Base-by-base conservation (phyloP, 805 yeast genomes). In the Wickerhamiella sergipiensis region DNA sequence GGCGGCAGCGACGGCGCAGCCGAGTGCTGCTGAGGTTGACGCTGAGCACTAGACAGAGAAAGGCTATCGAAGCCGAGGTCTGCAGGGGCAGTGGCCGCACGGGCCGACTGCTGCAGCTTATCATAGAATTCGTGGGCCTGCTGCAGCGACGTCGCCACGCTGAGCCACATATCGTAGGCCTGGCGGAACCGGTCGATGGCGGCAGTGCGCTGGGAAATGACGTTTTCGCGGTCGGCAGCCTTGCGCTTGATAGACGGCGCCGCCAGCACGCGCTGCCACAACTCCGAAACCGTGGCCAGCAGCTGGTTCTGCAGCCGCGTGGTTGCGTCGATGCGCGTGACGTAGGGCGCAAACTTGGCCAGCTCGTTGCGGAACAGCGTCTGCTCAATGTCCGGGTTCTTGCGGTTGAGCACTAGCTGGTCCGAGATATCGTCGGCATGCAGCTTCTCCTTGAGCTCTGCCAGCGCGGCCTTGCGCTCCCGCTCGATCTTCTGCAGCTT, bases 391-490 rank as follows among this genome's bases (percentile, higher is more conserved):
- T 77, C 78, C 5, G 78, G 68, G 39, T 73, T 75, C 44, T 76
- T 73, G 53, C 76, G 78, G 61, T 85, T 82, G 56, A 81, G 69
- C 8, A 90, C 76, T 31, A 90, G 71, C 12, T 81, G 70, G 49
- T 82, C 80, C 0, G 95, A 82, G 47, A 88, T 86, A 62, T 90
- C 97, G 66, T 90, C 97, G 13, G 74, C 72, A 59, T 81, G 92
- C 33, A 85, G 80, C 46, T 76, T 76, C 6, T 71, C 73, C 61
- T 87, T 87, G 59, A 90, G 71, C 47, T 80, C 85, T 1, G 72
- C 72, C 36, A 85, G 69, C 1, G 82, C 72, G 39, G 78, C 71
- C 6, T 69, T 64, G 45, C 94, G 78, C 62, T 85, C 92, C 31
- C 75, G 69, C 58, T 79, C 79, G 52, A 87, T 62, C 44, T 76